phyloP scores from a whole-genome alignment of 2,329 filamentous ascomycete genomes.

The Phialocephala subalpina region DNA sequence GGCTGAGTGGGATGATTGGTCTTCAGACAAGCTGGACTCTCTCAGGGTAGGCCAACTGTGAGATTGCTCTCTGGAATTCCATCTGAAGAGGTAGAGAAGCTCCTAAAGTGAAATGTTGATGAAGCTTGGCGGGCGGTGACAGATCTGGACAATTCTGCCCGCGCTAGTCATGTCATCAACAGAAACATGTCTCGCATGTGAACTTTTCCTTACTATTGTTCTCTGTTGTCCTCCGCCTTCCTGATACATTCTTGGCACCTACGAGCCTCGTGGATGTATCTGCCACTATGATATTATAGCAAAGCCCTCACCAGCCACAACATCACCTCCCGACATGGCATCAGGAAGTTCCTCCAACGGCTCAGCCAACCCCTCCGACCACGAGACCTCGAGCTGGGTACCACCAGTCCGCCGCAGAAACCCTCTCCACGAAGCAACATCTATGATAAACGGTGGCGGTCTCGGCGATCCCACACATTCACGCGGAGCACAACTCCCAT shows the following conservation, averaged over 20 bases:
- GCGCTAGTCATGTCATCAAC: background rate
- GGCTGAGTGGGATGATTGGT: no score
- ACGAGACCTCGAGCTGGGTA: constrained; percentile 7
- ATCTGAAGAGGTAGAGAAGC: background rate
- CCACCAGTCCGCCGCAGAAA: constrained; percentile 8
- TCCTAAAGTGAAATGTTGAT: background rate
- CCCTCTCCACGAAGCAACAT: constrained; percentile 20
- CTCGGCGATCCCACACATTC: constrained; percentile 17
- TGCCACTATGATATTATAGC: constrained; percentile 4
- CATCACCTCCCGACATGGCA: constrained; percentile 13
- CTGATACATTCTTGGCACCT: background rate
- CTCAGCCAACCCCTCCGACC: constrained; percentile 16
- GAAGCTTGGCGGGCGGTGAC: background rate
- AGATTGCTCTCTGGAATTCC: no score
- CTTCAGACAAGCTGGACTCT: no score
- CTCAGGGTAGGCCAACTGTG: no score
- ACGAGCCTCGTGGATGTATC: background rate
- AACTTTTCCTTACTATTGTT: constrained; percentile 5
- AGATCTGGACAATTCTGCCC: background rate
- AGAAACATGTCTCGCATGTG: background rate
- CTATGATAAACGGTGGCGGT: constrained; percentile 23
- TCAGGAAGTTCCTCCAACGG: constrained; percentile 26
- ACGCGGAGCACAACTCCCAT: background rate
- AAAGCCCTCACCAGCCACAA: background rate
- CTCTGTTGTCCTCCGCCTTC: background rate